Evolutionary conservation across 768 basidiomycete genomes (phyloP).

Genomic region (Podaxis sp.): DNA sequence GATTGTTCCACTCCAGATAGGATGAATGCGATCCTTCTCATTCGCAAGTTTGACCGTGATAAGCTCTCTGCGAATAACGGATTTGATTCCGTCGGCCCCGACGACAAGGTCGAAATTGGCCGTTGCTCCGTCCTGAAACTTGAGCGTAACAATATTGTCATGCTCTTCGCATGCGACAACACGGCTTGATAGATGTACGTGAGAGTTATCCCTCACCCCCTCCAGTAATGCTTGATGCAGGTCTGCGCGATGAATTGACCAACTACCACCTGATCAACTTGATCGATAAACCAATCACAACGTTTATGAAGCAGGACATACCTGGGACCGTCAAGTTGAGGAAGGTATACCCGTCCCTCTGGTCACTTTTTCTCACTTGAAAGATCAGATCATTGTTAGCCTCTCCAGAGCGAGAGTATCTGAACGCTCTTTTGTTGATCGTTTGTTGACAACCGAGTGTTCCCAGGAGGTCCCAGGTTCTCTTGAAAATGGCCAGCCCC

Average conservation of each 20-base stretch:
- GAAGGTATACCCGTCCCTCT: conserved; percentile 26
- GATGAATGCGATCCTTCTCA: conserved; percentile 21
- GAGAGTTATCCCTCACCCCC: conserved; percentile 33
- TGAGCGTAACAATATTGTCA: conserved; percentile 22
- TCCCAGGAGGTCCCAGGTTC: conserved; percentile 30
- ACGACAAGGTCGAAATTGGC: conserved; percentile 51
- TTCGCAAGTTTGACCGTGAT: conserved; percentile 18
- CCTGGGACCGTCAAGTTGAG: conserved; percentile 29
- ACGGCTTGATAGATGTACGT: conserved; percentile 40
- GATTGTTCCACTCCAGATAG: conserved; percentile 41
- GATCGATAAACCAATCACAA: background rate
- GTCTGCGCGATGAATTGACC: conserved; percentile 50
- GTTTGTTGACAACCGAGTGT: conserved; percentile 22
- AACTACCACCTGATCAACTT: background rate
- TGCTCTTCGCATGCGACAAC: conserved; percentile 38
- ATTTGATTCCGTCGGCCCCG: conserved; percentile 37
- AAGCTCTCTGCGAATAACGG: conserved; percentile 28
- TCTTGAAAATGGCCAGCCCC: conserved; percentile 33
- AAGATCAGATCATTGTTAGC: conserved; percentile 18
- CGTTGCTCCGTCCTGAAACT: conserved; percentile 46
- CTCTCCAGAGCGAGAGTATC: background rate
- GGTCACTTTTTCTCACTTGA: conserved; percentile 34
- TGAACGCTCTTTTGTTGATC: conserved; percentile 9
- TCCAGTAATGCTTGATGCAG: conserved; percentile 47
- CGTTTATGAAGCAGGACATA: background rate